phyloP scores from a whole-genome alignment of 2,329 filamentous ascomycete genomes.

The Xenosphaeropsis pyriputrescens region DNA sequence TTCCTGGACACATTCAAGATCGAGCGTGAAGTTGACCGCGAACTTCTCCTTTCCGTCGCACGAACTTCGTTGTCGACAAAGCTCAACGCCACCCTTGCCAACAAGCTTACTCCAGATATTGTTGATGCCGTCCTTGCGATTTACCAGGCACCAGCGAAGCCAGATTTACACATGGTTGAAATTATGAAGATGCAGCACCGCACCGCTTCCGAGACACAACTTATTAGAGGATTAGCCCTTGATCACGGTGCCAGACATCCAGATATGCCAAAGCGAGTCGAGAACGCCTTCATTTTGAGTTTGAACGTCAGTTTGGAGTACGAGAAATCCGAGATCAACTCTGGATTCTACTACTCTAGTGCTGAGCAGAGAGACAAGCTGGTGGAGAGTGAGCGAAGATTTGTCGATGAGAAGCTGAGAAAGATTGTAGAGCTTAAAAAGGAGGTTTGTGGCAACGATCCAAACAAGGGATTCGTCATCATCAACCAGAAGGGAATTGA shows the following conservation, averaged over 20 bases:
- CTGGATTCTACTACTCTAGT: constrained; percentile 94
- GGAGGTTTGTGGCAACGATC: constrained; percentile 84
- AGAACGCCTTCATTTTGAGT: constrained; percentile 90
- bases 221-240: constrained; percentile 82
- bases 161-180: constrained; percentile 97
- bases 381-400: constrained; percentile 89
- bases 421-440: constrained; percentile 99
- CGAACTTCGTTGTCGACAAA: constrained; percentile 92
- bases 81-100: constrained; percentile 75
- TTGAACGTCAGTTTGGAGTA: constrained; percentile 96
- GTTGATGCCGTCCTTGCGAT: constrained; percentile 94
- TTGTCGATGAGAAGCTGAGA: constrained; percentile 90
- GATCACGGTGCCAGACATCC: constrained; percentile 95
- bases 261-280: constrained; percentile 93
- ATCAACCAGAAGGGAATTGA: constrained; percentile 99
- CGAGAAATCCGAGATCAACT: constrained; percentile 99
- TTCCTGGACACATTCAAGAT: constrained; percentile 95
- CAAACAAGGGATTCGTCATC: constrained; percentile 90
- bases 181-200: constrained; percentile 99
- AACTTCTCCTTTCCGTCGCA: constrained; percentile 84
- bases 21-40: constrained; percentile 73
- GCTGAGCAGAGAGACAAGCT: constrained; percentile 96
- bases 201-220: constrained; percentile 85
- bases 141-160: constrained; percentile 77
- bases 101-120: constrained; percentile 85